Conservation (phyloP, 2,329 filamentous ascomycete genomes). For the Pezicula carpinea region DNA sequence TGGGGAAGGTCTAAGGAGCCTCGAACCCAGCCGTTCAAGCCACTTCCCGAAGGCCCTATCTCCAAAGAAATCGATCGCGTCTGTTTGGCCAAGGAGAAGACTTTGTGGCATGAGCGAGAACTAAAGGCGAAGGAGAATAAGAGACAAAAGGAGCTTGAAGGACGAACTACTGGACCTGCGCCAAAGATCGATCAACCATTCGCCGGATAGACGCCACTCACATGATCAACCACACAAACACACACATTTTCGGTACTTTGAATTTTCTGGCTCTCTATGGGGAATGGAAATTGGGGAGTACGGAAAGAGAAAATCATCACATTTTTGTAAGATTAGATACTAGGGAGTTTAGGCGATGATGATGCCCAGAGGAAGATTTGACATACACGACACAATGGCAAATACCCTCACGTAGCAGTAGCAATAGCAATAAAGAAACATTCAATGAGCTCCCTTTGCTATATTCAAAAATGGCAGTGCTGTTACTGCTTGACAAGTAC, state of each 20-base stretch:
- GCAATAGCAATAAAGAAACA: background rate
- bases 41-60: constrained; percentile 13
- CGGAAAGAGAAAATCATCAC: background rate
- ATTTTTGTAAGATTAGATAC: background rate
- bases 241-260: too few relatives aligned
- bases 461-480: background rate
- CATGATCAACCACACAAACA: too few relatives aligned
- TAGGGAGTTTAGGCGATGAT: too few relatives aligned
- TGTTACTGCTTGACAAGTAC: too few relatives aligned
- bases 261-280: background rate
- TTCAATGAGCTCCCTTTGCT: background rate
- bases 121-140: background rate
- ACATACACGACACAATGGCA: background rate
- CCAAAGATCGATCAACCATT: too few relatives aligned
- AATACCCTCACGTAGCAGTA: background rate
- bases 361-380: background rate
- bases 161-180: too few relatives aligned
- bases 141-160: background rate
- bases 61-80: constrained; percentile 20
- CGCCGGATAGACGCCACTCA: too few relatives aligned
- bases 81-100: constrained; percentile 18
- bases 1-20: constrained; percentile 22
- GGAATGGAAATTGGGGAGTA: background rate
- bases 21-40: constrained; percentile 17
- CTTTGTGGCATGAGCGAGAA: constrained; percentile 1